Base-by-base conservation (phyloP, 768 basidiomycete genomes). In the Leccinum sublutescens region DNA sequence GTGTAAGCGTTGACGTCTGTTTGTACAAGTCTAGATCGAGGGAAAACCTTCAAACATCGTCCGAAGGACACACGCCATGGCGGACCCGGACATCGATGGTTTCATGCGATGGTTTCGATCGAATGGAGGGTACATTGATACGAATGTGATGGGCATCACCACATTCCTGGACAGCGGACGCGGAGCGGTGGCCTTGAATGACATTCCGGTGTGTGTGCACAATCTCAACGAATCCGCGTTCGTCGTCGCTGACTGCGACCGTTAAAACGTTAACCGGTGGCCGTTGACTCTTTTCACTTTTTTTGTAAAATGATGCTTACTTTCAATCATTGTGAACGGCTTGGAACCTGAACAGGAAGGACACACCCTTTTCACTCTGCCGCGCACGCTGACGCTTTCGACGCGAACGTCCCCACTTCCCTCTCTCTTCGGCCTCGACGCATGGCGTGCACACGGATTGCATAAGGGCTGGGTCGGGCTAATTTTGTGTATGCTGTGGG, bases 401-500 rank as follows among this genome's bases (percentile, higher is more conserved):
- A 87, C 86, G 5, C 82, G 85, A 27, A 95, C 92, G 2, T 93
- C 89, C 1, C 56, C 73, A 1, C 80, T 98, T 1, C 86, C 85
- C 1, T 54, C 71, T 15, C 76, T 78, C 3, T 79, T 98, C 50
- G 86, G 88, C 17, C 53, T 74, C 7, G 77, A 79, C 11, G 81
- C 80, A 31, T 98, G 95, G 95, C 83, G 76, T 62, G 72, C 71
- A 23, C 71, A 77, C 57, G 74, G 76, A 19, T 72, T 98, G 58
- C 78, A 87, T 53, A 74, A 82, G 57, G 87, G 93, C 8, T 99
- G 97, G 97, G 78, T 82, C 1, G 89, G 89, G 3, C 75, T 98
- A 49, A 98, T 99, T 59, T 78, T 98, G 40, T 91, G 88, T 62
- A 89, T 99, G 86, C 93, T 98, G 90, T 97, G 92, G 91, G 97